phyloP scores from a whole-genome alignment of 306 rosid genomes.

The Cucumis hystrix region DNA sequence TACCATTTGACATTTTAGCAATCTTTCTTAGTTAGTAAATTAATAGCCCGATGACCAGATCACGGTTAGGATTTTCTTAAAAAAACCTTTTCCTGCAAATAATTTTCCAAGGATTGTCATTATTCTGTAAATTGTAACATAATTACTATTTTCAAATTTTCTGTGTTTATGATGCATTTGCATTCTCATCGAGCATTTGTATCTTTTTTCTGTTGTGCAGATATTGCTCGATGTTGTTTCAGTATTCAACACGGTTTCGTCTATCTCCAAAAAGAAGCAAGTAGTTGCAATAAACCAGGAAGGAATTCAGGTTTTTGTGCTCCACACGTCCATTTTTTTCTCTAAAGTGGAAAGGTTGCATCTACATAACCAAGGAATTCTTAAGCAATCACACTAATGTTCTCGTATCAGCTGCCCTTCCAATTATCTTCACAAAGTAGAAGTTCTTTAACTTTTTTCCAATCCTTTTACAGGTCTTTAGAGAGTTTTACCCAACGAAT shows the following conservation, averaged over 20 bases:
- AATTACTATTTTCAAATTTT: background rate
- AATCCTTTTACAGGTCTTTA: background rate
- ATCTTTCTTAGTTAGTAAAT: background rate
- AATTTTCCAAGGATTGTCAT: background rate
- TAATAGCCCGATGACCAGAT: background rate
- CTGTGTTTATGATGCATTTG: background rate
- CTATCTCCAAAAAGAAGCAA: constrained; percentile 51
- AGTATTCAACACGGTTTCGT: constrained; percentile 64
- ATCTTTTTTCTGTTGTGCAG: constrained; percentile 25
- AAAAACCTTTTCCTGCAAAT: background rate
- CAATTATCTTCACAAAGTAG: background rate
- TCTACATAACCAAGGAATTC: background rate
- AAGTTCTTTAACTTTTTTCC: background rate
- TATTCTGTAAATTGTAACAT: background rate
- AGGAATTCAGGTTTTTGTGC: constrained; percentile 51
- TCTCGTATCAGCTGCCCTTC: background rate
- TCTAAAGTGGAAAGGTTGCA: background rate
- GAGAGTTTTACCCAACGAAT: constrained; percentile 60
- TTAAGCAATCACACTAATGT: background rate
- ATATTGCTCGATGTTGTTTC: constrained; percentile 62
- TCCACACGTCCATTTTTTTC: background rate
- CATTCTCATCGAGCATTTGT: background rate
- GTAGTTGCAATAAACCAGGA: constrained; percentile 44
- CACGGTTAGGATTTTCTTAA: background rate
- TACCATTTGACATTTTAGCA: background rate